Percentiles rank a stretch among this genome's conserved stretches.
Evolutionary conservation across 371 early-diverging fungal species (phyloP).

Genomic region (Lichtheimia ramosa): DNA sequence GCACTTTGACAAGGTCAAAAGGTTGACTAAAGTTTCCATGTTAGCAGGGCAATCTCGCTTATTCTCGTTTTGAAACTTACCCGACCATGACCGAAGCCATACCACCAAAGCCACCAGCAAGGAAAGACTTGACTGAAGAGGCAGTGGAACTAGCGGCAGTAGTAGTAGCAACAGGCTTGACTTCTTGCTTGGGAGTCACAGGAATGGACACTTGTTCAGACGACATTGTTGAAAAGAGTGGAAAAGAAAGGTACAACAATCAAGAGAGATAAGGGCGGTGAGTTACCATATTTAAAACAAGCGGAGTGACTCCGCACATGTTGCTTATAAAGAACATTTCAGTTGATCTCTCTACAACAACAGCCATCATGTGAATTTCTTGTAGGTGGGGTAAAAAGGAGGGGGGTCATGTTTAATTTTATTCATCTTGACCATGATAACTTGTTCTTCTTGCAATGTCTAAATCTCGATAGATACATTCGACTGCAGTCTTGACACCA

Average conservation of each 20-base stretch:
- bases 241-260: neutral
- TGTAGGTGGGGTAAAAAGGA: too few species aligned
- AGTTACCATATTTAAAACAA: neutral
- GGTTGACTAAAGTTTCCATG: slow-evolving; percentile 59
- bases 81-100: slow-evolving; percentile 75
- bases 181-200: slow-evolving; percentile 4
- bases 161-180: slow-evolving; percentile 2
- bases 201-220: slow-evolving; percentile 2
- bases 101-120: slow-evolving; percentile 95
- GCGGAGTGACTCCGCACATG: neutral
- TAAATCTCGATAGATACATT: slow-evolving; percentile 63
- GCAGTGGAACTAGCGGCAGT: slow-evolving; percentile 21
- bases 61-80: slow-evolving; percentile 19
- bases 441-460: slow-evolving; percentile 43
- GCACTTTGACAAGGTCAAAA: slow-evolving; percentile 88
- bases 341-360: too few species aligned
- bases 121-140: slow-evolving; percentile 82
- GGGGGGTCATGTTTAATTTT: too few species aligned
- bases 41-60: neutral
- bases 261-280: neutral
- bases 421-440: neutral
- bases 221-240: slow-evolving; percentile 7
- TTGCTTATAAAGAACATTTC: neutral
- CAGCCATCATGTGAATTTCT: too few species aligned
- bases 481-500: slow-evolving; percentile 61